A percentile compares a stretch with the other conserved stretches of the same genome.
phyloP scores from a whole-genome alignment of 1,284 basidiomycete species.

The Pseudozyma pruni region DNA sequence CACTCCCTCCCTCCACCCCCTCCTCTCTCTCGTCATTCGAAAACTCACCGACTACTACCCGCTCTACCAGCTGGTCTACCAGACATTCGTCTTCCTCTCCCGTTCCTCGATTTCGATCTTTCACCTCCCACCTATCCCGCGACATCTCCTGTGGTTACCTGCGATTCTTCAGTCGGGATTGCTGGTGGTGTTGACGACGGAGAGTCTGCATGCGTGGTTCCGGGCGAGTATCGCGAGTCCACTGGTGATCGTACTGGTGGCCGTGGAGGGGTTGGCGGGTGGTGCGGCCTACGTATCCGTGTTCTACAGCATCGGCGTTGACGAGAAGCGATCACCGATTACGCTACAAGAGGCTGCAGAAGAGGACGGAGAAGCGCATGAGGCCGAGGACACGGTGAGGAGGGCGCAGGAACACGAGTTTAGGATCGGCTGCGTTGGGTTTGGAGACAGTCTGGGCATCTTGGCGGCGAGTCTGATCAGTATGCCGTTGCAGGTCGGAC shows the following conservation, averaged over 20 bases:
- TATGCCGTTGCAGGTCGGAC: constrained; percentile 59
- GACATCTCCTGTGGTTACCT: constrained; percentile 77
- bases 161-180: constrained; percentile 78
- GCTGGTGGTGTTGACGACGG: constrained; percentile 74
- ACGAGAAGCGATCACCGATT: constrained; percentile 13
- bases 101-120: constrained; percentile 86
- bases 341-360: background rate
- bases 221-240: constrained; percentile 58
- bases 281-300: constrained; percentile 60
- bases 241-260: constrained; percentile 62
- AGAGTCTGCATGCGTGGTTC: constrained; percentile 70
- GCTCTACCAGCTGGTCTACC: constrained; percentile 70
- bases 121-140: constrained; percentile 83
- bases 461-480: constrained; percentile 59
- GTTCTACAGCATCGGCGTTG: constrained; percentile 58
- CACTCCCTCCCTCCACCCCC: constrained; percentile 72
- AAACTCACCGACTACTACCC: constrained; percentile 93
- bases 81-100: constrained; percentile 94
- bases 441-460: constrained; percentile 65
- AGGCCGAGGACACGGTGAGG: constrained; percentile 7
- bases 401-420: constrained; percentile 65
- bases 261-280: constrained; percentile 61
- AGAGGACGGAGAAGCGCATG: constrained; percentile 4
- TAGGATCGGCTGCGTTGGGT: constrained; percentile 64
- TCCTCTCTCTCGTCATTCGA: constrained; percentile 81